Conservation (phyloP, 2,329 filamentous ascomycete species). For the Alternaria consortialis region DNA sequence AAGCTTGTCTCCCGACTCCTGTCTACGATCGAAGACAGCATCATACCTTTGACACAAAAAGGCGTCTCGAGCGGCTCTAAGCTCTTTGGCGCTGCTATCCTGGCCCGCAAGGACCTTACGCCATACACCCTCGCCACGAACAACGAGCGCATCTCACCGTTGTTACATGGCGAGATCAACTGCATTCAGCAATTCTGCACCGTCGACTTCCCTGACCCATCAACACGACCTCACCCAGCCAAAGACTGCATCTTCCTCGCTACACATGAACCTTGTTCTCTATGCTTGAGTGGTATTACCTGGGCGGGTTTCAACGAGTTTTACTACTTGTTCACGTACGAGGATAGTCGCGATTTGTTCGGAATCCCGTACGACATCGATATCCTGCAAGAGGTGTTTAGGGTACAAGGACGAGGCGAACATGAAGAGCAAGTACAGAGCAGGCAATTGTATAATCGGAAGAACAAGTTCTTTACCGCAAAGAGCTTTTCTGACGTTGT, state of each 20-base stretch:
- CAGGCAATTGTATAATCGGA: slow-evolving; percentile 63
- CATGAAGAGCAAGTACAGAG: slow-evolving; percentile 40
- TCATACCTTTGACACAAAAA: slow-evolving; percentile 61
- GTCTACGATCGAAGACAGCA: slow-evolving; percentile 50
- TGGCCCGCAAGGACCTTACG: slow-evolving; percentile 54
- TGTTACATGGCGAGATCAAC: slow-evolving; percentile 68
- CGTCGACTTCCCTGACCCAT: slow-evolving; percentile 33
- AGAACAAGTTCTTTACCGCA: slow-evolving; percentile 63
- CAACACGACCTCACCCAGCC: slow-evolving; percentile 52
- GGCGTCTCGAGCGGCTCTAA: slow-evolving; percentile 65
- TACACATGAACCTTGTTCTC: slow-evolving; percentile 67
- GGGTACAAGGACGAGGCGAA: slow-evolving; percentile 53
- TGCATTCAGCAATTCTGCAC: slow-evolving; percentile 68
- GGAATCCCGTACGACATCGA: slow-evolving; percentile 66
- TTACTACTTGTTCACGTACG: slow-evolving; percentile 68
- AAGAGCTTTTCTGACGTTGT: slow-evolving; percentile 30
- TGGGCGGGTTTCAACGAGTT: slow-evolving; percentile 67
- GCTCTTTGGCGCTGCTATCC: slow-evolving; percentile 66
- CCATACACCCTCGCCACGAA: slow-evolving; percentile 64
- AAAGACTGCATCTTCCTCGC: slow-evolving; percentile 66
- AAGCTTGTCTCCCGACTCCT: slow-evolving; percentile 17
- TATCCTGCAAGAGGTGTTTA: slow-evolving; percentile 65
- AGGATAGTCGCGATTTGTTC: slow-evolving; percentile 66
- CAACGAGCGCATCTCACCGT: slow-evolving; percentile 63
- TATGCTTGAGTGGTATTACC: slow-evolving; percentile 66